Conservation (phyloP, 2,329 filamentous ascomycete genomes). For the Amylocarpus encephaloides region DNA sequence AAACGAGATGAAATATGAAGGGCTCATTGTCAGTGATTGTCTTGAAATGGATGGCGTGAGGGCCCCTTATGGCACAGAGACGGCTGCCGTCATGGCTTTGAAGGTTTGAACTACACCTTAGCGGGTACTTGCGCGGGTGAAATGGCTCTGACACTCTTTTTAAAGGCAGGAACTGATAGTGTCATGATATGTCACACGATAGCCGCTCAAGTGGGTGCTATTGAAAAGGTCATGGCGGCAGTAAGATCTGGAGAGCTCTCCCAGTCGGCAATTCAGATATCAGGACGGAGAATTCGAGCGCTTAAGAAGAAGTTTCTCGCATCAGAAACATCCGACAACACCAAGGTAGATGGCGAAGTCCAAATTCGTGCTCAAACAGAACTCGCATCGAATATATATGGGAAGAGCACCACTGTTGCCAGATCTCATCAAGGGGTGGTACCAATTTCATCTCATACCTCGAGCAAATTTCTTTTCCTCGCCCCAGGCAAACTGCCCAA, state of each 20-base stretch:
- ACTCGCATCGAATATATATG: constrained; percentile 33
- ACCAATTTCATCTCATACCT: constrained; percentile 26
- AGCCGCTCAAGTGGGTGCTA: constrained; percentile 35
- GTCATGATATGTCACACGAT: constrained; percentile 41
- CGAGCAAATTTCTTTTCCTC: constrained; percentile 32
- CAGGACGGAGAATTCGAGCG: constrained; percentile 31
- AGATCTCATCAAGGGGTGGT: constrained; percentile 29
- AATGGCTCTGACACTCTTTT: neutral
- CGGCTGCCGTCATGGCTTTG: constrained; percentile 36
- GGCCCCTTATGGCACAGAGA: constrained; percentile 36
- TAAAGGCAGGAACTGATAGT: constrained; percentile 37
- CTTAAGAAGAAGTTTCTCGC: constrained; percentile 33
- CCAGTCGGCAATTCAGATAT: constrained; percentile 30
- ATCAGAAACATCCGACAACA: constrained; percentile 25
- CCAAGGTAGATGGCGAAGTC: constrained; percentile 19
- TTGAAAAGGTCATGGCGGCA: constrained; percentile 34
- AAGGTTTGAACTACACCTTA: constrained; percentile 18
- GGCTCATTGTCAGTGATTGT: constrained; percentile 40
- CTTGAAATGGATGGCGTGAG: constrained; percentile 40
- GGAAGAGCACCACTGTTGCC: constrained; percentile 36
- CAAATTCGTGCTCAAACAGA: constrained; percentile 17
- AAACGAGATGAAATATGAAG: constrained; percentile 37
- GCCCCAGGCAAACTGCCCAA: constrained; percentile 33
- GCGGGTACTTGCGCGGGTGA: neutral
- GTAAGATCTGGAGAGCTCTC: constrained; percentile 33